Evolutionary conservation across 768 basidiomycete species (phyloP).

Genomic region (Russula lepida): DNA sequence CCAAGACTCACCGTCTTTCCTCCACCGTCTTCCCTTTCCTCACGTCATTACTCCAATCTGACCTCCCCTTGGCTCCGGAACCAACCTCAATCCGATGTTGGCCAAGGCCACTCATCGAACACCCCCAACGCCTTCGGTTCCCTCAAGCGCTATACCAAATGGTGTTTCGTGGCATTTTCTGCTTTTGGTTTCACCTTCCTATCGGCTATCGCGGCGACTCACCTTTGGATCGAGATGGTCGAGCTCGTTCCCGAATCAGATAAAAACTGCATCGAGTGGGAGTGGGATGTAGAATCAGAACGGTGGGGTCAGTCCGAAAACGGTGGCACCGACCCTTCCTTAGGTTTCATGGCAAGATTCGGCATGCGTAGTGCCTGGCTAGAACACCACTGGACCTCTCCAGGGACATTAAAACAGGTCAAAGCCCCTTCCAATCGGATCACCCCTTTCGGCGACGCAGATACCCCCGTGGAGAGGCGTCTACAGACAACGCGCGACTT

Average conservation of each 20-base stretch:
- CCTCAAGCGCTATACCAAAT: conserved; percentile 41
- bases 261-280: conserved; percentile 47
- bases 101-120: conserved; percentile 31
- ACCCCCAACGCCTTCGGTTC: conserved; percentile 36
- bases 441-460: neutral
- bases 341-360: conserved; percentile 54
- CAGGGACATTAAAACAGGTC: conserved; percentile 11
- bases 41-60: neutral
- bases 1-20: neutral
- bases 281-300: conserved; percentile 58
- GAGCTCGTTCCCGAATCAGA: conserved; percentile 43
- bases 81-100: conserved; percentile 14
- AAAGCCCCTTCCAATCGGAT: neutral
- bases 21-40: neutral
- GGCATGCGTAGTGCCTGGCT: conserved; percentile 66
- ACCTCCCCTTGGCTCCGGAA: conserved; percentile 12
- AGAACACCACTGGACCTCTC: conserved; percentile 49
- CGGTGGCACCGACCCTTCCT: conserved; percentile 66
- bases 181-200: conserved; percentile 38
- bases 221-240: conserved; percentile 56
- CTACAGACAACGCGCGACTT: conserved; percentile 47
- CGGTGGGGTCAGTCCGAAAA: conserved; percentile 44
- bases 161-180: conserved; percentile 39
- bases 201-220: conserved; percentile 46
- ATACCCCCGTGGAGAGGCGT: conserved; percentile 38